Conservation (phyloP, 257 asterid genomes). For the Leonotis leonurus region DNA sequence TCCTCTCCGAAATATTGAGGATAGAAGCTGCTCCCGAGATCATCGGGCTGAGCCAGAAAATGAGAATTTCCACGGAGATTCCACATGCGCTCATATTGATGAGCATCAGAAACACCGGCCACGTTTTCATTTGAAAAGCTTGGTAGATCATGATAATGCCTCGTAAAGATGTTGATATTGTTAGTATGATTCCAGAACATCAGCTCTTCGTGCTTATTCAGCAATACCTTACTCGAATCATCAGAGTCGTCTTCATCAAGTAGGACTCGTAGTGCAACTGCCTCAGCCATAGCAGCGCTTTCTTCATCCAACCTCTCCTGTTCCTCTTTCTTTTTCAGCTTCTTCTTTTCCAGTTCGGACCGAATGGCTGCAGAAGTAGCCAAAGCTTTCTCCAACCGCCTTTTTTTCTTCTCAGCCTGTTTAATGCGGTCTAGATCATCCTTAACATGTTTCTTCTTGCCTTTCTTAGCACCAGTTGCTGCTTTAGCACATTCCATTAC, state of each 20-base stretch:
- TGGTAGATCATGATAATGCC: conserved; percentile 29
- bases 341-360: conserved; percentile 69
- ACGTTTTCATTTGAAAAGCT: conserved; percentile 28
- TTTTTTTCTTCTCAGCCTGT: conserved; percentile 83
- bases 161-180: conserved; percentile 25
- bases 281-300: conserved; percentile 85
- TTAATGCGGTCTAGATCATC: conserved; percentile 70
- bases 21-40: conserved; percentile 11
- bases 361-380: conserved; percentile 86
- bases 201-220: conserved; percentile 51
- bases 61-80: conserved; percentile 23
- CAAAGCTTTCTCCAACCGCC: conserved; percentile 82
- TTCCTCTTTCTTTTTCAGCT: conserved; percentile 75
- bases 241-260: conserved; percentile 83
- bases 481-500: conserved; percentile 57
- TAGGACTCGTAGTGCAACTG: conserved; percentile 78
- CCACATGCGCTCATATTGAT: conserved; percentile 18
- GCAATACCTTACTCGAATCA: conserved; percentile 32
- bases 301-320: conserved; percentile 82
- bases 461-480: conserved; percentile 46
- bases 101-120: conserved; percentile 16
- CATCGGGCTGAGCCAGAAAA: conserved; percentile 18
- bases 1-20: conserved; percentile 27
- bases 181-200: conserved; percentile 39
- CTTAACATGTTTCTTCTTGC: conserved; percentile 77